phyloP scores from a whole-genome alignment of 805 yeast species.

The Saturnispora ahearnii region DNA sequence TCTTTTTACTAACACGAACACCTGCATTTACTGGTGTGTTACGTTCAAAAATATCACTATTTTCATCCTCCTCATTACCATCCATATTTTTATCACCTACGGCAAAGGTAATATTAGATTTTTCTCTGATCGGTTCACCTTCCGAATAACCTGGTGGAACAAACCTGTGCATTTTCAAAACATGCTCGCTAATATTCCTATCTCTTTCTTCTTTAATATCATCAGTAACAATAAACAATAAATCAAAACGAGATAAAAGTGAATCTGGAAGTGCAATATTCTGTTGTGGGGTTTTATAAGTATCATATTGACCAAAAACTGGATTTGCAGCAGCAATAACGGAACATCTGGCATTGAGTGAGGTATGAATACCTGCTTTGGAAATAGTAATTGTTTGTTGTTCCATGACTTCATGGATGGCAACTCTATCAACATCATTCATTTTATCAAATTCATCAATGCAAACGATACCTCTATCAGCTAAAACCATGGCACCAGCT shows the following conservation, averaged over 20 bases:
- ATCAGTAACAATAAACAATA: conserved; percentile 91
- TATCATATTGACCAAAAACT: conserved; percentile 91
- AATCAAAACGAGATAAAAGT: conserved; percentile 89
- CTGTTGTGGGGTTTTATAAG: conserved; percentile 91
- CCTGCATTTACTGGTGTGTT: conserved; percentile 62
- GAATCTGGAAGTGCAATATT: conserved; percentile 97
- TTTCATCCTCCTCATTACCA: conserved; percentile 32
- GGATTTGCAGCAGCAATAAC: conserved; percentile 98
- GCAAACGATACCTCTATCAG: conserved; percentile 95
- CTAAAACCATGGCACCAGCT: conserved; percentile 99
- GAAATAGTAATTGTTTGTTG: conserved; percentile 98
- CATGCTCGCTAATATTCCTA: conserved; percentile 87
- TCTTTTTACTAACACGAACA: conserved; percentile 15
- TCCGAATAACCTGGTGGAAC: conserved; percentile 80
- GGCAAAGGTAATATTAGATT: conserved; percentile 57
- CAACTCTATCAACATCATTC: conserved; percentile 95
- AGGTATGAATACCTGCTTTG: conserved; percentile 95
- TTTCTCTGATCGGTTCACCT: conserved; percentile 90
- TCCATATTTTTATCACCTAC: conserved; percentile 60
- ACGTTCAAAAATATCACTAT: conserved; percentile 71
- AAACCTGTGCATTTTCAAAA: conserved; percentile 84
- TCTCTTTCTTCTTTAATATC: conserved; percentile 82
- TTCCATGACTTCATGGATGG: conserved; percentile 99
- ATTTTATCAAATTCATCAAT: conserved; percentile 98
- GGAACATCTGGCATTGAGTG: conserved; percentile 92